Base-by-base conservation (phyloP, 2,329 filamentous ascomycete species). In the Fusarium brachygibbosum region DNA sequence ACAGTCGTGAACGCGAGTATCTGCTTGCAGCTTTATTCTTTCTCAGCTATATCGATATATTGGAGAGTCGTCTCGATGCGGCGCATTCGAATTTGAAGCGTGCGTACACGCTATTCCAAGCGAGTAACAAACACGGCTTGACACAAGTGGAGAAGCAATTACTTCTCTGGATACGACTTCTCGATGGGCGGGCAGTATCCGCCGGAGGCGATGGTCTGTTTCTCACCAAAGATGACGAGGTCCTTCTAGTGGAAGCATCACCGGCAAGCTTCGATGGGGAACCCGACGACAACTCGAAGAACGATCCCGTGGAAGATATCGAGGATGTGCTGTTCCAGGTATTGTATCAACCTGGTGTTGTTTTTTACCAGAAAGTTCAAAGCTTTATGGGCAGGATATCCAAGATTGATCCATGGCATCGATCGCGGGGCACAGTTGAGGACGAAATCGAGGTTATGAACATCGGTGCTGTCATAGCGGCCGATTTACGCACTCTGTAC, bases 381-480 rank as follows among this genome's bases (percentile, higher is more conserved):
- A 85, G 82, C 34, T 87, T 87, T 71, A 86, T 87, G 78, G 86
- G 86, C 3, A 80, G 84, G 7, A 87, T 88, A 48, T 85, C 85
- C 9, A 82, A 83, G 57, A 87, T 88, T 54, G 85, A 87, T 57
- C 85, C 82, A 1, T 87, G 85, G 84, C 85, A 88, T 71, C 82
- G 86, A 13, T 82, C 81, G 25, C 81, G 86, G 10, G 85, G 85
- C 6, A 88, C 85, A 0, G 86, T 88, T 12, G 82, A 86, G 50
- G 86, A 88, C 69, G 85, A 88, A 76, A 87, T 83, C 3, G 85
- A 88, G 58, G 85, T 87, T 2, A 87, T 88, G 85, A 82, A 82
- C 32, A 80, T 85, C 45, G 86, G 82, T 2, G 80, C 84, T 3
- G 77, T 80, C 51, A 88, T 88, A 49, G 79, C 82, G 4, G 78